phyloP scores from a whole-genome alignment of 805 yeast species.

The Candida orba region DNA sequence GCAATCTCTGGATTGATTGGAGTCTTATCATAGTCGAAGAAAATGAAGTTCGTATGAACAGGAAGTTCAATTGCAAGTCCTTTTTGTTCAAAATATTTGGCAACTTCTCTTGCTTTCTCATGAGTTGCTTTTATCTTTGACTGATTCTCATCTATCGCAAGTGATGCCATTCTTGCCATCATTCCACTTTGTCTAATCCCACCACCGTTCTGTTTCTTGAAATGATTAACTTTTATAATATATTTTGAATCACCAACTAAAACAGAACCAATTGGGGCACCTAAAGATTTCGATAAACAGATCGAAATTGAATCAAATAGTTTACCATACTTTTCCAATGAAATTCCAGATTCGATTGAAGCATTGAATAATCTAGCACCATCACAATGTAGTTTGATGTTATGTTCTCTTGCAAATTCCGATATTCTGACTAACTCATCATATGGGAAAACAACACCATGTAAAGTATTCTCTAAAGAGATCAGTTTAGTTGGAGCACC shows the following conservation, averaged over 20 bases:
- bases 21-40: slow-evolving; percentile 43
- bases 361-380: slow-evolving; percentile 98
- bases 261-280: slow-evolving; percentile 91
- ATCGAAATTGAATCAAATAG: slow-evolving; percentile 81
- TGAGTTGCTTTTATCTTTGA: slow-evolving; percentile 43
- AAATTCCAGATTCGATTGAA: slow-evolving; percentile 45
- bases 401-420: slow-evolving; percentile 55
- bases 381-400: slow-evolving; percentile 69
- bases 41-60: slow-evolving; percentile 78
- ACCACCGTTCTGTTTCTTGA: slow-evolving; percentile 90
- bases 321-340: slow-evolving; percentile 63
- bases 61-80: slow-evolving; percentile 61
- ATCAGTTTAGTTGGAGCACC: slow-evolving; percentile 82
- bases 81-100: slow-evolving; percentile 40
- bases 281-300: slow-evolving; percentile 83
- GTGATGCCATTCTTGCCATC: slow-evolving; percentile 68
- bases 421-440: slow-evolving; percentile 71
- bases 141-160: slow-evolving; percentile 66
- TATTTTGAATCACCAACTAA: slow-evolving; percentile 59
- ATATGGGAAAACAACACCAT: slow-evolving; percentile 73
- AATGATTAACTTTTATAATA: slow-evolving; percentile 70
- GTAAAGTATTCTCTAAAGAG: slow-evolving; percentile 82
- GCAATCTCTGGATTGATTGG: slow-evolving; percentile 51
- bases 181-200: slow-evolving; percentile 87
- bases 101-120: slow-evolving; percentile 42